Base-by-base conservation (phyloP, 73 alveolate species). In the Paramecium tetraurelia region DNA sequence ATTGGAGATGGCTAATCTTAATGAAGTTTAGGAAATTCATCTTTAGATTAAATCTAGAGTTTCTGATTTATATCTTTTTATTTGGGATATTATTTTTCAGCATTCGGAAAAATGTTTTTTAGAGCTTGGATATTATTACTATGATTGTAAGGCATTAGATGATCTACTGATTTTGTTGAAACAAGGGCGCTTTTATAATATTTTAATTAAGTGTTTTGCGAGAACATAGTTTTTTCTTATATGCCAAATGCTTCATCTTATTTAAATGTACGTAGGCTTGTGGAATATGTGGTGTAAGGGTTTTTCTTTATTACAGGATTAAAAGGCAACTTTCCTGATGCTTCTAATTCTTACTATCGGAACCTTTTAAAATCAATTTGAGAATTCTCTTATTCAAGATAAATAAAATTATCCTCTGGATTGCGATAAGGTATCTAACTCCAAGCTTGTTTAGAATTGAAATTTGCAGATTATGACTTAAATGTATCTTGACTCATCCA, bases 91-190 rank as follows among this genome's bases (percentile, higher is more conserved):
- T 72, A 40, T 72, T 72, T 72, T 21, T 36, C 59, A 72, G 59
- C 59, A 72, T 72, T 43, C 5, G 86, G 86, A 72, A 72, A 72
- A 9, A 72, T 31, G 10, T 72, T 72, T 72, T 72, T 72, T 3
- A 72, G 7, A 2, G 86, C 57, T 40, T 72, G 38, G 6, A 72
- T 16, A 72, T 86, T 86, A 21, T 86, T 86, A 46, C 93, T 86
- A 59, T 86, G 93, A 68, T 86, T 86, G 89, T 48, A 86, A 21
- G 93, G 93, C 36, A 63, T 86, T 7, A 86, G 33, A 63, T 77
- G 83, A 68, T 86, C 93, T 10, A 86, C 88, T 9, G 88, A 63
- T 63, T 86, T 86, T 1, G 93, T 86, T 0, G 43, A 57, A 36
- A 86, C 38, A 24, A 86, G 63, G 12, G 88, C 85, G 14, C 59